Evolutionary conservation across 1,284 basidiomycete species (phyloP), one percentile per base, ranked within the genome.

Genomic region (Puccinia coronata): DNA sequence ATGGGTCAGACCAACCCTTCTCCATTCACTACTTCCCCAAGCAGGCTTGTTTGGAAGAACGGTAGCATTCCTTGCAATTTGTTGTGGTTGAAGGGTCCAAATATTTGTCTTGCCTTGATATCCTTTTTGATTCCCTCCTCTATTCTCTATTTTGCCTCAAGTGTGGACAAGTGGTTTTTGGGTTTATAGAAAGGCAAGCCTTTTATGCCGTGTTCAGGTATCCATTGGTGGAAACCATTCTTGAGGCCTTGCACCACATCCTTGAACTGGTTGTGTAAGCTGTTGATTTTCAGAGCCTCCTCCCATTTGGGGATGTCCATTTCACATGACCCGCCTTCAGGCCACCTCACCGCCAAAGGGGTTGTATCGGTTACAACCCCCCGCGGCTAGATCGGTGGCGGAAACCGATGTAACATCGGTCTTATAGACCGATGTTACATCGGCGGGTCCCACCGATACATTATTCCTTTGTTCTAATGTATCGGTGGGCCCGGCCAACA

Each of bases 1-100:
- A 73, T 73, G 0, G 71, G 71, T 53, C 71, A 53, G 20, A 55
- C 12, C 0, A 49, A 73, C 0, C 71, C 71, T 20, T 73, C 71
- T 8, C 71, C 71, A 31, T 73, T 73, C 1, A 53, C 36, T 3
- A 73, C 71, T 12, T 47, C 43, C 1, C 69, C 63, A 16, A 67
- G 34, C 1, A 25, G 63, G 16, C 25, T 67, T 0, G 6, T 67
- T 25, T 25, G n/a, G 5, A 67, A 49, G 28, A 72, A n/a, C 3
- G 36, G 20, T 28, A 47, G 41, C 4, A 20, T 31, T 20, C 23
- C 31, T 23, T 2, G 0, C 47, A n/a, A 39, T n/a, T 72, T 8
- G 31, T 49, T 39, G 16, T n/a, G 1, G 34, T 41, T 25, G 71
- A 25, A 73, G 0, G 71, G 71, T 2, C 71, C 71, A 16, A 53